phyloP scores from a whole-genome alignment of 2,329 filamentous ascomycete species.

The Blumeria graminis region DNA sequence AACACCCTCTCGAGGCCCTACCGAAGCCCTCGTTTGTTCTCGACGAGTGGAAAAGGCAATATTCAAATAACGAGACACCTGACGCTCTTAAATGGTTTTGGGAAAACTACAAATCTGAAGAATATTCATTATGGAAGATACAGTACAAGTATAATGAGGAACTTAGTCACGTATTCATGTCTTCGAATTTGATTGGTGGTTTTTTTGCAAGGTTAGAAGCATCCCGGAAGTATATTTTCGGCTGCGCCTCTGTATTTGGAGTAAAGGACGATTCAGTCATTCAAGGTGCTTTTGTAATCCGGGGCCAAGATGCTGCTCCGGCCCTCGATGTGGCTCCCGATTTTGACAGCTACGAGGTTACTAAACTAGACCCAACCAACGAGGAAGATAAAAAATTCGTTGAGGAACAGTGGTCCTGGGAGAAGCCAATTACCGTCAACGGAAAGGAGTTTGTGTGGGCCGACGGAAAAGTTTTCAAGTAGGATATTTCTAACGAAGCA shows the following conservation, averaged over 20 bases:
- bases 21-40: conserved; percentile 58
- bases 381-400: conserved; percentile 67
- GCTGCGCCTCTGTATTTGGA: conserved; percentile 72
- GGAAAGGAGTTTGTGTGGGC: conserved; percentile 80
- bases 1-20: conserved; percentile 82
- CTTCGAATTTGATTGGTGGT: conserved; percentile 90
- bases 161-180: conserved; percentile 96
- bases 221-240: conserved; percentile 96
- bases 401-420: conserved; percentile 77
- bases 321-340: conserved; percentile 96
- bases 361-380: conserved; percentile 80
- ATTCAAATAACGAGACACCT: conserved; percentile 83
- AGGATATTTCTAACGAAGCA: neutral
- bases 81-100: conserved; percentile 92
- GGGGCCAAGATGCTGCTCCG: conserved; percentile 62
- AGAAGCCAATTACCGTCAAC: conserved; percentile 53
- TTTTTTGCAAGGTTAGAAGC: conserved; percentile 95
- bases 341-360: conserved; percentile 89
- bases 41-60: conserved; percentile 97
- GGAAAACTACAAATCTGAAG: conserved; percentile 80
- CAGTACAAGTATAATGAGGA: conserved; percentile 99
- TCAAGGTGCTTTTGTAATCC: conserved; percentile 81
- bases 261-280: conserved; percentile 73
- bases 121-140: conserved; percentile 86
- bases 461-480: conserved; percentile 98